Conservation (phyloP, 257 asterid genomes). For the Striga asiatica region DNA sequence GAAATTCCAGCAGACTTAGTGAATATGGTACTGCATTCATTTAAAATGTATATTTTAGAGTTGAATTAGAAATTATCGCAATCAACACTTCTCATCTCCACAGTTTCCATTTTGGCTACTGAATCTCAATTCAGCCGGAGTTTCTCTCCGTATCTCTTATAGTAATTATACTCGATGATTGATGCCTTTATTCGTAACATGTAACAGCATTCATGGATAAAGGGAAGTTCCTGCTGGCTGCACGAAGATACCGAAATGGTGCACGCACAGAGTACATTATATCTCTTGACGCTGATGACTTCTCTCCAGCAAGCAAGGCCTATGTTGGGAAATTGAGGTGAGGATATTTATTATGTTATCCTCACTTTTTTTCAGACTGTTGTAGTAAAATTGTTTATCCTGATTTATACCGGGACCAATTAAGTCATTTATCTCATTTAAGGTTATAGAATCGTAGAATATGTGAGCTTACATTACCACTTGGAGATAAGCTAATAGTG, state of each 20-base stretch:
- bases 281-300: slow-evolving; percentile 70
- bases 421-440: background rate
- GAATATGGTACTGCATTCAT: slow-evolving; percentile 3
- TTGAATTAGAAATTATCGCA: background rate
- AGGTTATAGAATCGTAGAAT: background rate
- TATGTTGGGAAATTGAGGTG: slow-evolving; percentile 94
- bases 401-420: background rate
- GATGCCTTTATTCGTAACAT: slow-evolving; percentile 3
- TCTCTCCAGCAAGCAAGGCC: slow-evolving; percentile 85
- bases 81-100: background rate
- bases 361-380: background rate
- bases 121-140: too few species aligned
- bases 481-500: too few species aligned
- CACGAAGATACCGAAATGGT: slow-evolving; percentile 68
- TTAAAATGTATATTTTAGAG: background rate
- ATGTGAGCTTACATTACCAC: background rate
- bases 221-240: slow-evolving; percentile 93
- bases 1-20: background rate
- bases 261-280: slow-evolving; percentile 74
- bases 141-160: background rate
- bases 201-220: slow-evolving; percentile 61
- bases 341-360: slow-evolving; percentile 10
- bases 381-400: background rate
- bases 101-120: background rate
- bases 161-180: slow-evolving; percentile 5